Evolutionary conservation across 768 basidiomycete genomes (phyloP), one percentile per base, ranked within the genome.

Genomic region (Boletales sp.): DNA sequence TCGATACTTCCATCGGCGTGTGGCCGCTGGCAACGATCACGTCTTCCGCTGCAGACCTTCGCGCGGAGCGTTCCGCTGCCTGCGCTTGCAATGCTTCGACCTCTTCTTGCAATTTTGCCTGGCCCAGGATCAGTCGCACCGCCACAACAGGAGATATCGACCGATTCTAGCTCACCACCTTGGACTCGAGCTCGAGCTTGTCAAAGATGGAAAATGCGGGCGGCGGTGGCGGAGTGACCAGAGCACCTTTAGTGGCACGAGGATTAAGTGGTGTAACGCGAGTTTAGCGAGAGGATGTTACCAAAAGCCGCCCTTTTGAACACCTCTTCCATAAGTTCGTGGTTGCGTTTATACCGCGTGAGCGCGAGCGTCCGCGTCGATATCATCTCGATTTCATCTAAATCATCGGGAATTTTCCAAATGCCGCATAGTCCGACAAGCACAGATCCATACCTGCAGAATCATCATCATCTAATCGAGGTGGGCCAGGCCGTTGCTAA

Each of bases 311-410:
- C 88, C 55, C 80, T 77, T 55, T 74, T 75, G 66, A 92, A 90
- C 2, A 92, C 84, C 38, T 86, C 86, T 60, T 85, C 85, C 88
- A 92, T 92, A 52, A 86, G 72, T 39, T 90, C 89, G 59, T 91
- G 87, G 59, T 92, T 92, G 7, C 88, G 81, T 55, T 76, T 79
- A 61, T 90, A 92, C 32, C 89, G 76, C 15, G 82, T 78, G 32
- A 86, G 59, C 8, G 90, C 86, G 14, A 90, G 73, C 3, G 86
- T 80, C 38, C 86, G 78, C 2, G 86, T 81, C 0, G 89, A 86
- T 51, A 90, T 84, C 51, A 76, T 72, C 51, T 90, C 88, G 19
- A 75, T 68, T 53, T 88, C 86, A 56, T 87, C 83, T 79, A 10
- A n/a, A 3, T 6, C 12, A 46, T 4, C 29, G 31, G 29, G 2